phyloP scores from a whole-genome alignment of 2,329 filamentous ascomycete genomes.

The Colletotrichum magnum region DNA sequence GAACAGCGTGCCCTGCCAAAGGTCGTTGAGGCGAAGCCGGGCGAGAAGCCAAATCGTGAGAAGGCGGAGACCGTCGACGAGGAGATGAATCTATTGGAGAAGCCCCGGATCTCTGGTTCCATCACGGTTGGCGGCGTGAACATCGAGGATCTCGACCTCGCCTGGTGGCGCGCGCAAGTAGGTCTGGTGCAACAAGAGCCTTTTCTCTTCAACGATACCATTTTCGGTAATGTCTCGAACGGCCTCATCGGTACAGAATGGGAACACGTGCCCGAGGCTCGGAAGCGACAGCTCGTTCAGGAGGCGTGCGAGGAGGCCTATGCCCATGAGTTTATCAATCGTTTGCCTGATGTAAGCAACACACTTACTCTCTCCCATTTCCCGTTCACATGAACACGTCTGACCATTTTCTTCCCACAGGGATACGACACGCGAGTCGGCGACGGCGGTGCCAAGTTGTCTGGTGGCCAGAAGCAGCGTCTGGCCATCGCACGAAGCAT shows the following conservation, averaged over 20 bases:
- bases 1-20: slow-evolving; percentile 33
- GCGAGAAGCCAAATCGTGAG: slow-evolving; percentile 20
- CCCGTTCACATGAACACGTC: not conserved
- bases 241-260: slow-evolving; percentile 57
- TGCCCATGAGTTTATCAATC: slow-evolving; percentile 66
- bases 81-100: slow-evolving; percentile 3
- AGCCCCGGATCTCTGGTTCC: slow-evolving; percentile 24
- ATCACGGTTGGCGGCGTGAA: slow-evolving; percentile 40
- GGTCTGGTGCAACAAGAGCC: slow-evolving; percentile 70
- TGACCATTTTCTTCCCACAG: slow-evolving; percentile 10
- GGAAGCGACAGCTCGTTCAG: slow-evolving; percentile 57
- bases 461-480: slow-evolving; percentile 74
- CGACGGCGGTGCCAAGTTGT: slow-evolving; percentile 71
- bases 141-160: slow-evolving; percentile 46
- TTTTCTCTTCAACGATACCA: slow-evolving; percentile 67
- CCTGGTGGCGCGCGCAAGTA: slow-evolving; percentile 62
- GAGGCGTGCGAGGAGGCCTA: slow-evolving; percentile 67
- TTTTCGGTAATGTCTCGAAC: slow-evolving; percentile 63
- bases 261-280: slow-evolving; percentile 53
- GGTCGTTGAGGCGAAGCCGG: slow-evolving; percentile 2
- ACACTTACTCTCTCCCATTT: not conserved
- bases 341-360: slow-evolving; percentile 57
- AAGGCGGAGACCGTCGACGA: slow-evolving; percentile 15
- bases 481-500: slow-evolving; percentile 75
- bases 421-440: slow-evolving; percentile 71